A percentile compares a stretch with the other conserved stretches of the same genome.
phyloP scores from a whole-genome alignment of 768 basidiomycete genomes.

The Vararia minispora region DNA sequence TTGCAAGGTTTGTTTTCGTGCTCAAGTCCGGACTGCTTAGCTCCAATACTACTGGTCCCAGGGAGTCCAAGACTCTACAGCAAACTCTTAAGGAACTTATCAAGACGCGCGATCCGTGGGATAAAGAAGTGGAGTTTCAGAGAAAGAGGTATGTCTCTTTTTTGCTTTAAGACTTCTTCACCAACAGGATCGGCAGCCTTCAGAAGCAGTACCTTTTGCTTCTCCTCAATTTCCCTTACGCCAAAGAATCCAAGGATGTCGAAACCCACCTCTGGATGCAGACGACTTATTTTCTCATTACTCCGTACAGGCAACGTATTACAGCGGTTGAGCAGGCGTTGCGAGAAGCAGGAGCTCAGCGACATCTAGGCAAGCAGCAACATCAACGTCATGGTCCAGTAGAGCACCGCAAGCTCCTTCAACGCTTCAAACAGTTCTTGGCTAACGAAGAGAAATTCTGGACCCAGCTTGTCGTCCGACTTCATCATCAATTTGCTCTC shows the following conservation, averaged over 20 bases:
- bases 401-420: conserved; percentile 77
- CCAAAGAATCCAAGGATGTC: conserved; percentile 65
- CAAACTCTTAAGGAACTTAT: conserved; percentile 67
- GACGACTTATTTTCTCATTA: conserved; percentile 79
- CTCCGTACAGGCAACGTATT: conserved; percentile 71
- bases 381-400: conserved; percentile 47
- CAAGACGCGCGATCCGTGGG: conserved; percentile 67
- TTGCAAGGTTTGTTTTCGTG: conserved; percentile 27
- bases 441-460: conserved; percentile 89
- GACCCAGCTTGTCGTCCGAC: conserved; percentile 64
- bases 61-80: conserved; percentile 71
- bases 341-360: conserved; percentile 19
- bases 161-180: conserved; percentile 7
- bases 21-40: no score
- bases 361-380: no score
- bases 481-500: conserved; percentile 64
- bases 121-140: conserved; percentile 77
- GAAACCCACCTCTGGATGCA: conserved; percentile 89
- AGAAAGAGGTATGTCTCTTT: conserved; percentile 62
- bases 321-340: conserved; percentile 40
- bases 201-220: conserved; percentile 60
- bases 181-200: conserved; percentile 32
- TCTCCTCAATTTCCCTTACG: conserved; percentile 55
- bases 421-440: conserved; percentile 85
- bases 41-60: conserved; percentile 21